Base-by-base conservation (phyloP, 2,329 filamentous ascomycete species). In the Aureobasidium subglaciale region DNA sequence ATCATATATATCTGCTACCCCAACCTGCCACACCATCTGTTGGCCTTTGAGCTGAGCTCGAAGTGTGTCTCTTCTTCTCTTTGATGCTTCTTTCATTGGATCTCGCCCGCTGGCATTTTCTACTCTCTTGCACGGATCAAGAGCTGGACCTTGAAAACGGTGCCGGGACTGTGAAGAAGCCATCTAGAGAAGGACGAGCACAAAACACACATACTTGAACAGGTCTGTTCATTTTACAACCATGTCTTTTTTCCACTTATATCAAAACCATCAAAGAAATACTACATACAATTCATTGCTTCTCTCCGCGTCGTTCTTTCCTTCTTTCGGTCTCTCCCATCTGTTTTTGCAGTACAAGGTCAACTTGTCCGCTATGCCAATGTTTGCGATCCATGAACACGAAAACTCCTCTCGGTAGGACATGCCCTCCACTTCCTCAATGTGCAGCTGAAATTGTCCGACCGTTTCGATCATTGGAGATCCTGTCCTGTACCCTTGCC, bases 41-140 rank as follows among this genome's bases (percentile, higher is more conserved):
- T 53, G 48, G 35, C 48, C 48, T 53, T 53, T 41, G 48, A 41
- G 48, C 48, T 53, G 48, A 41, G 48, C 48, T 53, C 35, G 18
- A 41, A 40, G 34, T 15, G 25, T 35, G 29, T 48, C 20, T 30
- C 9, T 15, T 50, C 24, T 24, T 29, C 34, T 38, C n/a, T n/a
- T n/a, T n/a, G n/a, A n/a, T 29, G 10, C 22, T 22, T 13, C 22
- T 20, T n/a, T 10, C n/a, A 35, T 32, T 27, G n/a, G n/a, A n/a
- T 22, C 34, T 10, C 34, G 11, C n/a, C 34, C 46, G 32, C 46
- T 37, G 34, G 48, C 22, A 32, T 41, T 37, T 40, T 32, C 16
- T 32, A 22, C 34, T 53, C 48, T 53, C 48, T 41, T 53, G 48
- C 48, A 29, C 10, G 48, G 48, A 24, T 16, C 35, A 41, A 41